A percentile compares a stretch with the other conserved stretches of the same genome.
Evolutionary conservation across 2,329 filamentous ascomycete species (phyloP).

Genomic region (Alternaria gansuensis): DNA sequence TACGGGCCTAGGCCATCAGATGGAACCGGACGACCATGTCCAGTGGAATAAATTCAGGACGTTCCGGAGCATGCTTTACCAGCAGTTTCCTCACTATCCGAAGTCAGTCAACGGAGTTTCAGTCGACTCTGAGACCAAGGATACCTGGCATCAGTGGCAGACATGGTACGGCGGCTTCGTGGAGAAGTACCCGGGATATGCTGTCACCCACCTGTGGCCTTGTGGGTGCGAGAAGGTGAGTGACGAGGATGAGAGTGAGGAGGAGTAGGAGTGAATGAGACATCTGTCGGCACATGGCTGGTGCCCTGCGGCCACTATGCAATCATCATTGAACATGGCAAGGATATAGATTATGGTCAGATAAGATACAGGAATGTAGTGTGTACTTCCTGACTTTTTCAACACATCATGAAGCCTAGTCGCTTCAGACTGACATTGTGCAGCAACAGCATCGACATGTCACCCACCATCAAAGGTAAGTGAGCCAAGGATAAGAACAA

Average conservation of each 20-base stretch:
- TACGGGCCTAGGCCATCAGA: slow-evolving; percentile 35
- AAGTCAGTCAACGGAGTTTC: background rate
- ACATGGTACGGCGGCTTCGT: slow-evolving; percentile 24
- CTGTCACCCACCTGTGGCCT: slow-evolving; percentile 30
- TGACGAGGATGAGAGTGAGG: slow-evolving; percentile 23
- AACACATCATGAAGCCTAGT: too few relatives aligned
- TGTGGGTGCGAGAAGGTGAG: slow-evolving; percentile 37
- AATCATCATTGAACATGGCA: background rate
- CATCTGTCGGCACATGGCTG: background rate
- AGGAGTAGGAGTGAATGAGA: slow-evolving; percentile 21
- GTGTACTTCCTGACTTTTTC: background rate
- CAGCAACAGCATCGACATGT: too few relatives aligned
- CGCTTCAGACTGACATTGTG: too few relatives aligned
- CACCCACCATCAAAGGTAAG: too few relatives aligned
- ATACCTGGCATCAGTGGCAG: slow-evolving; percentile 16
- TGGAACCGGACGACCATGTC: slow-evolving; percentile 21
- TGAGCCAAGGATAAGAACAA: too few relatives aligned
- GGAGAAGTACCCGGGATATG: slow-evolving; percentile 33
- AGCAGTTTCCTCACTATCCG: slow-evolving; percentile 6
- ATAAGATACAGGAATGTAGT: background rate
- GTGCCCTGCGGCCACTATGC: too few relatives aligned
- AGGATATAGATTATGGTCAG: background rate
- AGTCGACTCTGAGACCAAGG: background rate
- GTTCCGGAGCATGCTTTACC: background rate
- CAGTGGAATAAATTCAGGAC: slow-evolving; percentile 11